A percentile compares a stretch with the other conserved stretches of the same genome.
Conservation (phyloP, 768 basidiomycete genomes). For the Amanita pseudoporphyria region DNA sequence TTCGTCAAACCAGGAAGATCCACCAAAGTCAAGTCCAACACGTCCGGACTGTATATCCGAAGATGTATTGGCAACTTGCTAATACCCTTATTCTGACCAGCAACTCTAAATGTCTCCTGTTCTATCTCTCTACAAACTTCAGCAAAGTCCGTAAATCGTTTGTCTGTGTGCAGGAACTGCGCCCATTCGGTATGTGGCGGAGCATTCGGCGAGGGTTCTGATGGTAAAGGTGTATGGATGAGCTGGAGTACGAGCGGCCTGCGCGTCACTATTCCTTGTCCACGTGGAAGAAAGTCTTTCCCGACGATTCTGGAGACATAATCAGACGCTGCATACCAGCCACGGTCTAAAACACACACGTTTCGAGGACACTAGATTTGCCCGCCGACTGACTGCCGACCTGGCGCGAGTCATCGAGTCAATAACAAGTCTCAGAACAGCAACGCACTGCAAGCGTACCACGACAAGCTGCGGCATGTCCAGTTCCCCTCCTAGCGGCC, state of each 20-base stretch:
- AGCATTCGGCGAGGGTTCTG: constrained; percentile 33
- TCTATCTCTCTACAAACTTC: constrained; percentile 97
- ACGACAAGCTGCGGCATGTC: constrained; percentile 91
- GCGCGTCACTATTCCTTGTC: constrained; percentile 92
- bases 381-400: constrained; percentile 96
- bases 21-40: constrained; percentile 91
- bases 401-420: constrained; percentile 26
- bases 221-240: constrained; percentile 75
- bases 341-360: constrained; percentile 40
- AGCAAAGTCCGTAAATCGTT: constrained; percentile 90
- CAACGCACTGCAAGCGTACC: constrained; percentile 35
- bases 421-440: constrained; percentile 3
- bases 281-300: constrained; percentile 80
- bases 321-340: not conserved
- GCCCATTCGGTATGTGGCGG: constrained; percentile 77
- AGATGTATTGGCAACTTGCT: constrained; percentile 94
- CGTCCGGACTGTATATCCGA: constrained; percentile 91
- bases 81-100: constrained; percentile 98
- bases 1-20: constrained; percentile 97
- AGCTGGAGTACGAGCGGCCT: constrained; percentile 93
- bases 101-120: constrained; percentile 93
- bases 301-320: constrained; percentile 71
- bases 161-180: constrained; percentile 95
- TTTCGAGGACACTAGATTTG: constrained; percentile 94
- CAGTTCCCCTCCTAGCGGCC: constrained; percentile 64